Base-by-base conservation (phyloP, 768 basidiomycete species). In the Leccinum obscurum region DNA sequence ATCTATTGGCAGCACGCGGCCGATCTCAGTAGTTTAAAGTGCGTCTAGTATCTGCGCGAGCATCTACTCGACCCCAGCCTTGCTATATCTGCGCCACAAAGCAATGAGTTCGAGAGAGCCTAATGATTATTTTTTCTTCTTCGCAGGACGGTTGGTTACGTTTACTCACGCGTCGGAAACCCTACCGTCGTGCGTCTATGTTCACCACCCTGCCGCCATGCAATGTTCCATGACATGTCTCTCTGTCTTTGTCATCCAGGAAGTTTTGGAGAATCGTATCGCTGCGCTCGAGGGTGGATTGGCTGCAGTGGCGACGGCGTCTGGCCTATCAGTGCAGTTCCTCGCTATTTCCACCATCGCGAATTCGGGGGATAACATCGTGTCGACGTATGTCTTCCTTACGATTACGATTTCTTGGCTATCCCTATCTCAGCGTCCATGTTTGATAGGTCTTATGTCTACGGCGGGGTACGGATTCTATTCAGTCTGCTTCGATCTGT, bases 321-420 rank as follows among this genome's bases (percentile, higher is more conserved):
- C 83, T 49, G 88, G 86, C 2, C 85, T 85, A 61, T 73, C 84
- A 2, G 89, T 86, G 0, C 85, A 86, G 60, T 83, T 85, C 67
- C 75, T 88, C 74, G 80, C 85, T 0, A 77, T 89, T 50, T 74
- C 79, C 1, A 77, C 81, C 2, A 73, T 88, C 17, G 81, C 83
- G 1, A 64, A 72, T n/a, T 55, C 74, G 1, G 87, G 88, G 0
- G 88, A 89, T 66, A 89, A 90, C 63, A 85, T 90, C 54, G 79
- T 89, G 3, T 78, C 83, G 2, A 81, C 83, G 83, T 83, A 54
- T 62, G 78, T 74, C 13, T 7, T 11, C n/a, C 28, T 34, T 24
- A 20, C 13, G 3, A 1, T 14, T 32, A 24, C 24, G 24, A 24
- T 24, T 24, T n/a, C 6, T 7, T 44, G 4, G 1, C 0, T 44